Conservation (phyloP, 352 stramenopile species). For the Nothophytophthora sp. region DNA sequence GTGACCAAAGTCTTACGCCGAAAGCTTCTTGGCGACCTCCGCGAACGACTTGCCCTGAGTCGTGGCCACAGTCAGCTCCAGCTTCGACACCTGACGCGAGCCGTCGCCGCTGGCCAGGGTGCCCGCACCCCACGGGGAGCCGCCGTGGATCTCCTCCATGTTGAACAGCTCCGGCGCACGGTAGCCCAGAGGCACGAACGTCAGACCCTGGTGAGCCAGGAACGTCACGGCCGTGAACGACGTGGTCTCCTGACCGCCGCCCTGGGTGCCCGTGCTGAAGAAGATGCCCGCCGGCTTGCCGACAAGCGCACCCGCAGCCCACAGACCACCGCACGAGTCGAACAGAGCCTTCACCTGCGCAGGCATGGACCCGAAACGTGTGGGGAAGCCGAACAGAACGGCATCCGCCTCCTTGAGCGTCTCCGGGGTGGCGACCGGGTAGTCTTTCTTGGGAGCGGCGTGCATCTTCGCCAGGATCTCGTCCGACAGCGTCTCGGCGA, state of each 20-base stretch:
- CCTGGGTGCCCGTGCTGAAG: conserved; percentile 2
- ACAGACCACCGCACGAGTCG: conserved; percentile 8
- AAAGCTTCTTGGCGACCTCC: background rate
- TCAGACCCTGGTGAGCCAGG: conserved; percentile 6
- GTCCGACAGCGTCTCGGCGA: conserved; percentile 1
- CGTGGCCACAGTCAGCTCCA: conserved; percentile 1
- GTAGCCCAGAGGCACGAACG: conserved; percentile 5
- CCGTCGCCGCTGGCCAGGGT: background rate
- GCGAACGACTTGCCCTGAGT: conserved; percentile 4
- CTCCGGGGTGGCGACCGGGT: conserved; percentile 2
- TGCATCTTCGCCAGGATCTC: conserved; percentile 2
- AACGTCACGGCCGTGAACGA: conserved; percentile 3
- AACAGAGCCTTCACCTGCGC: conserved; percentile 6
- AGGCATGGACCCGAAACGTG: conserved; percentile 4
- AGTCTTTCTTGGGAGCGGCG: conserved; percentile 7
- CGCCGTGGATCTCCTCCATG: conserved; percentile 10
- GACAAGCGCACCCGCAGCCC: conserved; percentile 1
- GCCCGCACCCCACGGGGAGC: background rate
- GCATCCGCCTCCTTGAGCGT: conserved; percentile 4
- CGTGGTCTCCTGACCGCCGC: conserved; percentile 1
- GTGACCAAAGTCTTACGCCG: too few relatives aligned
- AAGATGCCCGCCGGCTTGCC: conserved; percentile 7
- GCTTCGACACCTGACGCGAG: conserved; percentile 1
- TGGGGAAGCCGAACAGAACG: conserved; percentile 8
- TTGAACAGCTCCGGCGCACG: conserved; percentile 4